phyloP scores from a whole-genome alignment of 2,329 filamentous ascomycete genomes.

The Talaromyces sp. region DNA sequence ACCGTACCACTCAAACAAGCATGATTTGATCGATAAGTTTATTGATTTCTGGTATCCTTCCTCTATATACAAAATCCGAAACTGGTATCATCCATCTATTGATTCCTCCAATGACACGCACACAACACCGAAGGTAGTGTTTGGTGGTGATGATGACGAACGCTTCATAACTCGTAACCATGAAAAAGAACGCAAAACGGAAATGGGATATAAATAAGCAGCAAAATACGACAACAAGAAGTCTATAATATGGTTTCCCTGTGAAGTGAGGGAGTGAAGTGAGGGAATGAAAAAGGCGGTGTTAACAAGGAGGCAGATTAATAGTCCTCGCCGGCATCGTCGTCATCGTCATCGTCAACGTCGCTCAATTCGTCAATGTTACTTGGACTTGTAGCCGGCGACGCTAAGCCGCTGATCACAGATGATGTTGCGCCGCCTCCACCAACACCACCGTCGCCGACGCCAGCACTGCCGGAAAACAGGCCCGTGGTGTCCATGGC shows the following conservation, averaged over 20 bases:
- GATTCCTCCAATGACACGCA: not conserved
- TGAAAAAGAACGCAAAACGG: not conserved
- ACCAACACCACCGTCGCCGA: not conserved
- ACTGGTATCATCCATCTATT: slow-evolving; percentile 7
- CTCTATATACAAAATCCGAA: slow-evolving; percentile 7
- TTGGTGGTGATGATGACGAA: not conserved
- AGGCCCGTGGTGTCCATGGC: not conserved
- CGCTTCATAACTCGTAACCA: slow-evolving; percentile 8
- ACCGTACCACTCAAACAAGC: not conserved
- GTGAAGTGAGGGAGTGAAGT: not conserved
- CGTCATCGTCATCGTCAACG: slow-evolving; percentile 15
- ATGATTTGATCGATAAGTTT: not conserved
- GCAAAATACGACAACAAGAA: not conserved
- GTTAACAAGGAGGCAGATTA: not conserved
- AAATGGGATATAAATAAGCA: slow-evolving; percentile 6
- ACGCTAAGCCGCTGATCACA: slow-evolving; percentile 37
- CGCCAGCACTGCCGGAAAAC: not conserved
- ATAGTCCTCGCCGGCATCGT: slow-evolving; percentile 15
- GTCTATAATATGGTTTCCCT: slow-evolving; percentile 8
- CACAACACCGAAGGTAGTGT: not conserved
- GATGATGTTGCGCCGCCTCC: slow-evolving; percentile 25
- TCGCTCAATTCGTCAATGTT: slow-evolving; percentile 18
- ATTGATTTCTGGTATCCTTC: not conserved
- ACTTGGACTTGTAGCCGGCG: slow-evolving; percentile 30
- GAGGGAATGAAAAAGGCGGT: not conserved